phyloP scores from a whole-genome alignment of 345 rosid genomes.

The Boechera stricta region DNA sequence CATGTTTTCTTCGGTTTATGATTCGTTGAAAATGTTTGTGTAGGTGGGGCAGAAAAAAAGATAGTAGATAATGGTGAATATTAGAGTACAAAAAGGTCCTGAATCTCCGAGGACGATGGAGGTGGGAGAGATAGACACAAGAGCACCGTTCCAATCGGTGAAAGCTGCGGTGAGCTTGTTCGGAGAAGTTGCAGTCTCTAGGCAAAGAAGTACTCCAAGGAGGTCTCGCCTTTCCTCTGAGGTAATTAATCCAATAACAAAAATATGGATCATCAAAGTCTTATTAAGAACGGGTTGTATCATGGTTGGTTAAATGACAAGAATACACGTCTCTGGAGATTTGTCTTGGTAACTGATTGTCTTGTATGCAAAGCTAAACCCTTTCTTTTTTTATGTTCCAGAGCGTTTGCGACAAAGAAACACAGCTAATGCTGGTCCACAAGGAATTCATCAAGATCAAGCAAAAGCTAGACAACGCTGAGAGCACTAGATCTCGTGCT shows the following conservation, averaged over 20 bases:
- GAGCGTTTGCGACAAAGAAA: constrained; percentile 67
- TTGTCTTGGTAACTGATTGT: not conserved
- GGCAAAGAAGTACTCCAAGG: constrained; percentile 48
- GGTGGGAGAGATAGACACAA: constrained; percentile 95
- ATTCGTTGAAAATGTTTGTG: constrained; percentile 19
- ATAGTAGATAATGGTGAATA: constrained; percentile 55
- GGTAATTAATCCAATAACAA: constrained; percentile 40
- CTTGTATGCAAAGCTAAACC: not conserved
- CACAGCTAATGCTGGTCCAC: constrained; percentile 59
- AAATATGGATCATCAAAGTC: not conserved
- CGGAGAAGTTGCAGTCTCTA: constrained; percentile 68
- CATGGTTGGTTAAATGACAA: not conserved
- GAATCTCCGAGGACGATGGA: constrained; percentile 68
- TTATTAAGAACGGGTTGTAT: not conserved
- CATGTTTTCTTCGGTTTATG: not conserved
- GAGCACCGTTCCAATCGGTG: constrained; percentile 92
- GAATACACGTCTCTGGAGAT: not conserved
- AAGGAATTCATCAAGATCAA: constrained; percentile 54
- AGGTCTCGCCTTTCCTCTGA: constrained; percentile 54
- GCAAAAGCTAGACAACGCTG: constrained; percentile 52
- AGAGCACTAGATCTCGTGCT: constrained; percentile 53
- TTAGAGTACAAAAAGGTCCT: constrained; percentile 45
- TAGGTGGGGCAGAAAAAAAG: constrained; percentile 8
- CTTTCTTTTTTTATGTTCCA: constrained; percentile 15
- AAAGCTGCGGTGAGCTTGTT: constrained; percentile 91